Percentiles rank a stretch among this genome's conserved stretches.
Evolutionary conservation across 2,329 filamentous ascomycete species (phyloP).

Genomic region (Aureobasidium pullulans): DNA sequence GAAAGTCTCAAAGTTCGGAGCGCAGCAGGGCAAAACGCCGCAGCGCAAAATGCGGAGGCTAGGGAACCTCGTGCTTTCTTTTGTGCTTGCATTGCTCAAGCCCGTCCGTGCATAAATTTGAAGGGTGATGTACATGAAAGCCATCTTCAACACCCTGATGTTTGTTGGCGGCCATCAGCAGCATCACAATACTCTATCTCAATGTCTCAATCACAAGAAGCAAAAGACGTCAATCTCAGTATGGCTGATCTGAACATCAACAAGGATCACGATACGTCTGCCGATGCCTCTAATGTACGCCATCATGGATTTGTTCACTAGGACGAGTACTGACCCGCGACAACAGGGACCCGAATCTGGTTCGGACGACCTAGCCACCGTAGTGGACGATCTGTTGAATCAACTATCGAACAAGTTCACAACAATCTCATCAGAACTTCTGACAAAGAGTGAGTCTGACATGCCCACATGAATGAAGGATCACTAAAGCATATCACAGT

Average conservation of each 20-base stretch:
- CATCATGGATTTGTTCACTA: not conserved
- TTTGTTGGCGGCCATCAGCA: not conserved
- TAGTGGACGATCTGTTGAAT: conserved; percentile 81
- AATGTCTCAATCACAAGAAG: not conserved
- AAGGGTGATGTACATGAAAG: no score
- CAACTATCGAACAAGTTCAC: conserved; percentile 80
- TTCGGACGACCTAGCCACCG: conserved; percentile 61
- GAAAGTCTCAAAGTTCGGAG: not conserved
- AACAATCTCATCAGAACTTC: conserved; percentile 75
- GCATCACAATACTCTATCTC: not conserved
- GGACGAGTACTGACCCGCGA: not conserved
- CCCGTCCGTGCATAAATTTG: not conserved
- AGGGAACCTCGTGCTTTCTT: not conserved
- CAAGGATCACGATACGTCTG: conserved; percentile 1
- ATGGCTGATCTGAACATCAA: conserved; percentile 12
- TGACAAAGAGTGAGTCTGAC: conserved; percentile 65
- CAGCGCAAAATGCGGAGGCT: not conserved
- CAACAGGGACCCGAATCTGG: conserved; percentile 36
- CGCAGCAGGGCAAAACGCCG: not conserved
- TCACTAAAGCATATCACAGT: conserved; percentile 46
- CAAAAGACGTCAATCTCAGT: conserved; percentile 1
- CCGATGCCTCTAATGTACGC: not conserved
- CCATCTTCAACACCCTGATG: not conserved
- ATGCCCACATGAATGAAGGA: not conserved
- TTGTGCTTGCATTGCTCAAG: no score